Evolutionary conservation across 345 rosid genomes (phyloP), one percentile per base, ranked within the genome.

Genomic region (Citrus australasica): DNA sequence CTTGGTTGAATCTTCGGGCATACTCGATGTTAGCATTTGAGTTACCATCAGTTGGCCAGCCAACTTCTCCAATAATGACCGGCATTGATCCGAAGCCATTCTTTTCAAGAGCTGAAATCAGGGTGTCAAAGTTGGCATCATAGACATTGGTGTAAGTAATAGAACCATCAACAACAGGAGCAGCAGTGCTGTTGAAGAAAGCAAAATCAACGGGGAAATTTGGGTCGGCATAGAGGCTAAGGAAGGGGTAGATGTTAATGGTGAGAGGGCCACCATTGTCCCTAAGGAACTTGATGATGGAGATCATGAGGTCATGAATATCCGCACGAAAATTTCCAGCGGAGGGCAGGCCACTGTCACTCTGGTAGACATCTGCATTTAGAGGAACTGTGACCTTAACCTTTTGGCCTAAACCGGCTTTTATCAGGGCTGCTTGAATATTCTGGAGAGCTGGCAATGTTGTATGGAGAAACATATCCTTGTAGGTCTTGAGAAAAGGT

Each of bases 1-100:
- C 98, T 71, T 97, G 99, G 74, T 93, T 94, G 85, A 97, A 97
- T 24, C 92, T 81, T 22, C 79, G 88, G 22, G 98, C 96, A 76
- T 86, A 37, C n/a, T 68, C 80, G 0, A 82, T 9, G 46, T 86
- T 94, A 5, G 98, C 98, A 66, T 85, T 85, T 0, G 66, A 78
- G 69, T 90, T 92, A 17, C 98, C 97, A 59, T 97, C 99, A 2
- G 96, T 90, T 0, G 94, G 97, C 99, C 99, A 97, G 0, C 98
- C 96, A 3, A 97, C 96, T 83, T 97, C 98, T 2, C 98, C 99
- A 32, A 94, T 76, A 64, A 97, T 85, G 67, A 97, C 85, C 16
- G 93, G 93, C 81, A 92, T 37, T 35, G 90, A 89, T 19, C 84
- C 86, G 71, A 92, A 97, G 2, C 99, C 98, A 62, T 90, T 93